Base-by-base conservation (phyloP, 2,329 filamentous ascomycete species). In the Trichoderma guizhouense region DNA sequence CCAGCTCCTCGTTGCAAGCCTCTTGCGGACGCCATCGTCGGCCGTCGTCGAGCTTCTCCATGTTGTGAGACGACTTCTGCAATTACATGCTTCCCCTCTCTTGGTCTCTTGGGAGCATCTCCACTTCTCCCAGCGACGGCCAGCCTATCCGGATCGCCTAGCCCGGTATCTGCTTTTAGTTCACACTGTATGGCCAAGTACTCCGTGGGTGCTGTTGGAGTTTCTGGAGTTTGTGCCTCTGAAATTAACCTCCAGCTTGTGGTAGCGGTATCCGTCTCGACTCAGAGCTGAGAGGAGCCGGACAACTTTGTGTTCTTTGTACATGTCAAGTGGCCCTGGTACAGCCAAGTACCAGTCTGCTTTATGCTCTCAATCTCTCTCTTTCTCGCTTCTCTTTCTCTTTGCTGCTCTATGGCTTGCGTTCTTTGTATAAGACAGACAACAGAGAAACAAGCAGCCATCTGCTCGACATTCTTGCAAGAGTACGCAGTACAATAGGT, bases 91-190 rank as follows among this genome's bases (percentile, higher is more conserved):
- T 61, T 62, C 60, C 57, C 36, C 26, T 39, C 36, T 53, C 65
- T 43, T 43, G 39, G 36, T 15, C 14, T 36, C 36, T 47, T 57
- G 15, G 30, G 57, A 60, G 26, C 55, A 62, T 32, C 71, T 60
- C 66, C 71, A 72, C 71, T 24, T 24, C 57, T 63, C 67, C 71
- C 71, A 69, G 36, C 47, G 47, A 68, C 71, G 71, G 71, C 60
- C 71, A 72, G 71, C 66, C 71, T 61, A 72, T 72, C 67, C 71
- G 71, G 71, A 72, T 72, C 71, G 67, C 60, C 64, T 60, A 71
- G 60, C n/a, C 30, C n/a, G 18, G 43, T 63, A 39, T 57, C 53
- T 53, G 24, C 26, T 26, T 36, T 47, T 61, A 62, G 30, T 61
- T 72, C 64, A 39, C 71, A 72, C 71, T 57, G 71, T 68, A 57